Evolutionary conservation across 2,329 filamentous ascomycete genomes (phyloP).

Genomic region (Metarhizium robertsii): DNA sequence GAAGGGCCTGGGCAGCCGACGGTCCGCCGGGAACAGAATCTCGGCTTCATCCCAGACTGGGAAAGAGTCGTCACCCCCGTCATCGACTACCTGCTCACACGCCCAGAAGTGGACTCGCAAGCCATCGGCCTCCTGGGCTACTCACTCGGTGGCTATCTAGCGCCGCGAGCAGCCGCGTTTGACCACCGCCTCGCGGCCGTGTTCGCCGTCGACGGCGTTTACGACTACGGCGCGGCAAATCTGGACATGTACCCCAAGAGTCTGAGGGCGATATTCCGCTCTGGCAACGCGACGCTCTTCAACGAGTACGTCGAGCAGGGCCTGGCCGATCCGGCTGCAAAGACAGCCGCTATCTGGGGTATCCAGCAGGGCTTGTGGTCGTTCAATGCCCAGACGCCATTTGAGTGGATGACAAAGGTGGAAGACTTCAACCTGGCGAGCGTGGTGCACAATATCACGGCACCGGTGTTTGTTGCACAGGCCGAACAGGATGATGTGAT

Average conservation of each 20-base stretch:
- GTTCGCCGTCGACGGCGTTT: constrained; percentile 28
- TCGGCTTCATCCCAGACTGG: constrained; percentile 35
- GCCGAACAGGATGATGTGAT: constrained; percentile 10
- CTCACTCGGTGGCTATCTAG: constrained; percentile 31
- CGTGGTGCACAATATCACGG: constrained; percentile 11
- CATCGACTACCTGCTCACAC: constrained; percentile 24
- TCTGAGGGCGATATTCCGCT: constrained; percentile 6
- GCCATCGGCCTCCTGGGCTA: constrained; percentile 26
- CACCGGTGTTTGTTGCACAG: constrained; percentile 12
- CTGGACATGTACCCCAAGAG: constrained; percentile 5
- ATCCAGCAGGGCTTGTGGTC: constrained; percentile 16
- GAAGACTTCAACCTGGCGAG: constrained; percentile 11
- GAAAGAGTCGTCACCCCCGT: constrained; percentile 30
- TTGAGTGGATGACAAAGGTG: constrained; percentile 9
- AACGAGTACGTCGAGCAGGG: constrained; percentile 8
- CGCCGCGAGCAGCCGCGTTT: constrained; percentile 30
- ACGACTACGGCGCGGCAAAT: constrained; percentile 13
- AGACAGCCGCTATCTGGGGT: constrained; percentile 10
- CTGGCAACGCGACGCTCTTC: constrained; percentile 9
- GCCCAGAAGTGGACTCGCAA: constrained; percentile 18
- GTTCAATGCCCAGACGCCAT: constrained; percentile 13
- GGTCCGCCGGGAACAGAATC: constrained; percentile 27
- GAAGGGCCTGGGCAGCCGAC: constrained; percentile 35
- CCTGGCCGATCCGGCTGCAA: background rate
- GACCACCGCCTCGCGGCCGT: constrained; percentile 31